A percentile compares a stretch with the other conserved stretches of the same genome.
These are phyloP conservation scores for Scenedesmus sp. DNA, from an alignment of 163 green algal genomes.

Conservation along the genomic window DNA sequence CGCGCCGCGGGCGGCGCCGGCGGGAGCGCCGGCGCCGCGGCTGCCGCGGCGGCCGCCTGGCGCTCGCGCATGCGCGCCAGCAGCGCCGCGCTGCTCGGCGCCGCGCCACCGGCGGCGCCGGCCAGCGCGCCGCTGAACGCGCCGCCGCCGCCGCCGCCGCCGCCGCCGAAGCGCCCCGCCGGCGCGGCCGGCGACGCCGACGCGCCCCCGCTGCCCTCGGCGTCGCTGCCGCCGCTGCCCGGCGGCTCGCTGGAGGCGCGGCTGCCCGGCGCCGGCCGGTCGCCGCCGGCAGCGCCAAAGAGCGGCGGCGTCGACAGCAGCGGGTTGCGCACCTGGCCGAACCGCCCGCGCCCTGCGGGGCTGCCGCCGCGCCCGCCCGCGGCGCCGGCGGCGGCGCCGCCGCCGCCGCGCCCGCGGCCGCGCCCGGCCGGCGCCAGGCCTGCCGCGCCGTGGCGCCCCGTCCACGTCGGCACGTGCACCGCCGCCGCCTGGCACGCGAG, in stretches of 20 bases:
- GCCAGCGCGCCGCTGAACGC: conserved; percentile 4
- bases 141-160: background rate
- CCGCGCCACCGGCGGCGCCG: conserved; percentile 15
- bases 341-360: background rate
- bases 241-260: background rate
- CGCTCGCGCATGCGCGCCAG: conserved; percentile 33
- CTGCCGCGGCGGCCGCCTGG: conserved; percentile 1
- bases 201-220: background rate
- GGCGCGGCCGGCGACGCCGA: background rate
- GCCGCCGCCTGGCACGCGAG: conserved; percentile 44
- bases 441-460: conserved; percentile 69
- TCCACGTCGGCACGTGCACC: conserved; percentile 93
- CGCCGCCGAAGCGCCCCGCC: background rate
- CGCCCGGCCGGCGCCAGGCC: conserved; percentile 45
- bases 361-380: conserved; percentile 13
- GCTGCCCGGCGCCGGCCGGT: background rate
- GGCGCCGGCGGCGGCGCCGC: background rate
- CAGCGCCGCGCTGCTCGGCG: conserved; percentile 32
- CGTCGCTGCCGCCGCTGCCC: background rate
- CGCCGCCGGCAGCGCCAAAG: background rate
- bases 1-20: background rate
- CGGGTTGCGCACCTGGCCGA: conserved; percentile 34
- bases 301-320: conserved; percentile 3
- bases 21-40: background rate
- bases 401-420: background rate